A percentile compares a stretch with the other conserved stretches of the same genome.
Evolutionary conservation across 805 yeast species (phyloP).

Genomic region (Wickerhamiella parazyma): DNA sequence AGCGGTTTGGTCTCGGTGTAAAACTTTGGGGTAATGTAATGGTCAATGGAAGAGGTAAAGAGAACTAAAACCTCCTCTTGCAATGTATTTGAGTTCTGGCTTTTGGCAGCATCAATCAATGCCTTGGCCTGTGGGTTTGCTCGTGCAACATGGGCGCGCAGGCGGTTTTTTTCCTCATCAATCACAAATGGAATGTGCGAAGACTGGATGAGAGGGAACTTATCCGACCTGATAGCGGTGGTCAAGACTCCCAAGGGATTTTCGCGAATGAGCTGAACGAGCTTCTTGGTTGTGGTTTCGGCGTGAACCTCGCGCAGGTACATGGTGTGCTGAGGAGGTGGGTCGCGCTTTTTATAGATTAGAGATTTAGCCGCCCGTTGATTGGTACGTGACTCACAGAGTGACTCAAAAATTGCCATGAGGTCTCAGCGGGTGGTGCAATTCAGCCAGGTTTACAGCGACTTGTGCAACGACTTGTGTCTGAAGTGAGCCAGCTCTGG

Average conservation of each 20-base stretch:
- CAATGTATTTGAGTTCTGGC: conserved; percentile 40
- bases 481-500: no score
- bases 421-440: no score
- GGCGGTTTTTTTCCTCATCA: conserved; percentile 28
- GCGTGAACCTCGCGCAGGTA: not conserved
- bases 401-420: no score
- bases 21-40: conserved; percentile 45
- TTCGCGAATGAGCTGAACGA: conserved; percentile 28
- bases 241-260: conserved; percentile 34
- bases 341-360: not conserved
- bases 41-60: conserved; percentile 19
- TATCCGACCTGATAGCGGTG: conserved; percentile 26
- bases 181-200: conserved; percentile 45
- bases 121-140: conserved; percentile 35
- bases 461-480: no score
- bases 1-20: conserved; percentile 36
- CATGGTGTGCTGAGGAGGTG: not conserved
- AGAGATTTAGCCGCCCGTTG: not conserved
- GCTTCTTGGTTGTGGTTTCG: not conserved
- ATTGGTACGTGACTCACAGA: not conserved
- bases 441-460: no score
- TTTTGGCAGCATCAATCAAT: conserved; percentile 26
- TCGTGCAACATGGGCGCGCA: conserved; percentile 44
- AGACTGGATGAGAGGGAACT: conserved; percentile 34
- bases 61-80: conserved; percentile 9